Percentiles rank a stretch among this genome's conserved stretches.
phyloP scores from a whole-genome alignment of 129 eudicot genomes.

The Dittrichia graveolens region DNA sequence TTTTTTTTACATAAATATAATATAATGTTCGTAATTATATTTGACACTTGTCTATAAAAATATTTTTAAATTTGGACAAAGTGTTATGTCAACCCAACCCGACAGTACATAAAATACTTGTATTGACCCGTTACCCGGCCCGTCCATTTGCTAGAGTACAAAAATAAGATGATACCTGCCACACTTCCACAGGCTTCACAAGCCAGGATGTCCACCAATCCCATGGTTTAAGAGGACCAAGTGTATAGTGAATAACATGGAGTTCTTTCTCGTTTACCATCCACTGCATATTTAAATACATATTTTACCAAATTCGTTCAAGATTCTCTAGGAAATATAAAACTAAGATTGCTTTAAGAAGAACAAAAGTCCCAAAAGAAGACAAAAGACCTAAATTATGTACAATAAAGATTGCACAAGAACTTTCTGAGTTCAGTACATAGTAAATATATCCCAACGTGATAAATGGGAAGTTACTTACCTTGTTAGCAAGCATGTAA shows the following conservation, averaged over 20 bases:
- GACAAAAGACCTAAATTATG: not conserved
- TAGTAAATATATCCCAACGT: not conserved
- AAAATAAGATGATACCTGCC: slow-evolving; percentile 70
- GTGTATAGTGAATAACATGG: slow-evolving; percentile 91
- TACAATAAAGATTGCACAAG: not conserved
- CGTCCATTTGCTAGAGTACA: not conserved
- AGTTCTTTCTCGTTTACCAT: slow-evolving; percentile 94
- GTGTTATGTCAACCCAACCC: not conserved
- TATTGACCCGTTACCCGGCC: too few relatives aligned
- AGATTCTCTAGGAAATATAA: not conserved
- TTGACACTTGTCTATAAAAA: not conserved
- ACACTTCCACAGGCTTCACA: slow-evolving; percentile 89
- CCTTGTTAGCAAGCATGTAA: slow-evolving; percentile 99
- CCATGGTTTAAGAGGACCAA: slow-evolving; percentile 99
- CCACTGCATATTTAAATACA: slow-evolving; percentile 61
- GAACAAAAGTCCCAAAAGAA: slow-evolving; percentile 2
- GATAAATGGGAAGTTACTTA: slow-evolving; percentile 18
- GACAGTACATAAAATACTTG: too few relatives aligned
- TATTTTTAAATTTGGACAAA: not conserved
- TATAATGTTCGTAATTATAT: not conserved
- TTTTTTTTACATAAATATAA: not conserved
- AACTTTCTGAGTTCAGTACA: not conserved
- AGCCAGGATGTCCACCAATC: slow-evolving; percentile 99
- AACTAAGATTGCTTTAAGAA: slow-evolving; percentile 7
- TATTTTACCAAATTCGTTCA: not conserved